A percentile compares a stretch with the other conserved stretches of the same genome.
Conservation (phyloP, 2,329 filamentous ascomycete species). For the Aspergillus pseudotamarii region DNA sequence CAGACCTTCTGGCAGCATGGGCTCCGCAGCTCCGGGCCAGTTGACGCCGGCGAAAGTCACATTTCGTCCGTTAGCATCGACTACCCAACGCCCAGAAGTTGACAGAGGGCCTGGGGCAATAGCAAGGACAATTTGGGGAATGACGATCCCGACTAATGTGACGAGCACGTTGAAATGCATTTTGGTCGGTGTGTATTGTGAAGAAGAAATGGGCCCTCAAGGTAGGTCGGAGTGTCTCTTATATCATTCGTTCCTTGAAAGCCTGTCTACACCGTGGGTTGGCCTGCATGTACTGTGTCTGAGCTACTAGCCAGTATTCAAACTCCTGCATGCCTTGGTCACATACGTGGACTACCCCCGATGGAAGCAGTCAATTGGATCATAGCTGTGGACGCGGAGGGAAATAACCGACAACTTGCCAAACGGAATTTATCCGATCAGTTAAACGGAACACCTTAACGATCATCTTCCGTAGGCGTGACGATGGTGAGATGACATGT, state of each 20-base stretch:
- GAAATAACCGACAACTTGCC: neutral
- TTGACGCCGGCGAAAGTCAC: constrained; percentile 36
- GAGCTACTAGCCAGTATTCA: neutral
- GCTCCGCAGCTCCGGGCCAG: constrained; percentile 36
- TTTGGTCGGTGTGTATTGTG: neutral
- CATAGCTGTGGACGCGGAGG: neutral
- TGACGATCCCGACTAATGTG: neutral
- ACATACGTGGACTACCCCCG: neutral
- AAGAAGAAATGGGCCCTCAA: neutral
- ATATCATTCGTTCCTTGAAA: neutral
- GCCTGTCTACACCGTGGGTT: neutral
- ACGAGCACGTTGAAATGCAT: neutral
- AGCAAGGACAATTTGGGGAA: neutral
- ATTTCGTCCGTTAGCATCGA: constrained; percentile 36
- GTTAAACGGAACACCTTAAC: neutral
- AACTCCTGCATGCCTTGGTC: neutral
- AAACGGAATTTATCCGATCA: neutral
- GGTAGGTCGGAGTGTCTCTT: neutral
- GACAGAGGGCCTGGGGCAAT: constrained; percentile 21
- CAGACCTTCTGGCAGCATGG: constrained; percentile 37
- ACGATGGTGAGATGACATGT: neutral
- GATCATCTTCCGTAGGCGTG: neutral
- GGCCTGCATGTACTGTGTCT: neutral
- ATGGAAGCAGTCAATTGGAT: neutral
- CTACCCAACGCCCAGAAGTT: constrained; percentile 42